Conservation (phyloP, 192 early-diverging fungal genomes). For the Dimargaris verticillata region DNA sequence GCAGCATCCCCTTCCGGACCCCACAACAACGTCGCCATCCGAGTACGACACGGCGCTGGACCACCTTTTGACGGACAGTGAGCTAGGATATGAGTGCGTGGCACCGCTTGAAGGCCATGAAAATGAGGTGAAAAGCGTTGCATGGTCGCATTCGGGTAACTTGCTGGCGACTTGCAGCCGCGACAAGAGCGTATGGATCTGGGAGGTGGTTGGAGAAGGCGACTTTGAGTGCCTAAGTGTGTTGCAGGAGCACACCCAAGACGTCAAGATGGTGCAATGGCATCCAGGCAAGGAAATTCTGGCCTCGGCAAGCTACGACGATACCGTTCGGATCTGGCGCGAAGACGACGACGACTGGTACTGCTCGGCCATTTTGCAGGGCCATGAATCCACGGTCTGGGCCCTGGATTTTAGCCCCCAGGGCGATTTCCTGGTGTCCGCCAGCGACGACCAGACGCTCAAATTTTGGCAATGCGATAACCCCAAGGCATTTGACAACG, state of each 20-base stretch:
- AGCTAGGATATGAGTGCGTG: slow-evolving; percentile 61
- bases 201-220: slow-evolving; percentile 73
- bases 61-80: slow-evolving; percentile 14
- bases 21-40: no score
- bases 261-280: slow-evolving; percentile 90
- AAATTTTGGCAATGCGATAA: slow-evolving; percentile 51
- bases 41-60: slow-evolving; percentile 29
- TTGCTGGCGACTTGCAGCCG: slow-evolving; percentile 86
- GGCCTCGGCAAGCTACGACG: slow-evolving; percentile 81
- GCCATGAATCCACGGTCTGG: slow-evolving; percentile 89
- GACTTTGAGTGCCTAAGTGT: slow-evolving; percentile 95
- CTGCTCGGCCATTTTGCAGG: slow-evolving; percentile 66
- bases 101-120: slow-evolving; percentile 96
- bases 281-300: slow-evolving; percentile 74
- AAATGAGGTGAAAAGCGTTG: slow-evolving; percentile 89
- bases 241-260: slow-evolving; percentile 88
- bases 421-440: slow-evolving; percentile 51
- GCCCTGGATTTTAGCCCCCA: slow-evolving; percentile 65
- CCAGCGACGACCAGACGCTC: slow-evolving; percentile 74
- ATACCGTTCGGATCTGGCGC: slow-evolving; percentile 83
- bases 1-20: not conserved
- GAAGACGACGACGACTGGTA: slow-evolving; percentile 97
- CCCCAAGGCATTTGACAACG: slow-evolving; percentile 20
- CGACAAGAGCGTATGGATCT: slow-evolving; percentile 98
- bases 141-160: slow-evolving; percentile 66